phyloP scores from a whole-genome alignment of 305 asterid species.

The Solanum hybrid region DNA sequence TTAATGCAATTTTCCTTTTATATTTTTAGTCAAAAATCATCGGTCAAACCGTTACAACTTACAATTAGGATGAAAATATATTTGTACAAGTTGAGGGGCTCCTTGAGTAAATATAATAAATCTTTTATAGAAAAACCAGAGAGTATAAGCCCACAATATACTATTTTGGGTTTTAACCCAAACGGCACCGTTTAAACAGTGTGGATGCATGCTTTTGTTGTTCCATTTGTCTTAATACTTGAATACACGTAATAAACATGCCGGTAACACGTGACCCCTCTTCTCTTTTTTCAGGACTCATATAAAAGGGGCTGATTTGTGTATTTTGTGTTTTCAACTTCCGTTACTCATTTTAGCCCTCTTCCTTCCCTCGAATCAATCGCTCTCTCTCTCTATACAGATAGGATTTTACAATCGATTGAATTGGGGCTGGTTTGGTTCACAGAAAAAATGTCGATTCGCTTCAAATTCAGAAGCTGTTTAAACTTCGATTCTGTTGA shows the following conservation, averaged over 20 bases:
- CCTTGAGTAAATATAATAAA: not conserved
- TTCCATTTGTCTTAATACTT: not conserved
- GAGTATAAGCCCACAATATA: not conserved
- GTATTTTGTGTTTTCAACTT: not conserved
- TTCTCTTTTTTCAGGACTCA: not conserved
- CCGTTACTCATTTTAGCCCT: not conserved
- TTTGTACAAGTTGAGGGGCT: not conserved
- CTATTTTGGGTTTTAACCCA: not conserved
- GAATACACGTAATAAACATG: not conserved
- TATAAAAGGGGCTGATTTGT: not conserved
- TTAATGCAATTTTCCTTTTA: not conserved
- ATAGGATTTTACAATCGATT: not conserved
- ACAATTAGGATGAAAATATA: not conserved
- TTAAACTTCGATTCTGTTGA: constrained; percentile 18
- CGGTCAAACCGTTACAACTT: not conserved
- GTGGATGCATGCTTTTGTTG: not conserved
- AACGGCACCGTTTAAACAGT: not conserved
- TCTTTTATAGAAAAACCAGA: not conserved
- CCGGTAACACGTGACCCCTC: constrained; percentile 4
- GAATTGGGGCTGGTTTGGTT: not conserved
- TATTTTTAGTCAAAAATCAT: not conserved
- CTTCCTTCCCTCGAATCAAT: not conserved
- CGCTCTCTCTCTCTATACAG: not conserved
- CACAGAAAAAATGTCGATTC: constrained; percentile 23
- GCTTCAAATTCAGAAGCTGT: constrained; percentile 28